phyloP scores from a whole-genome alignment of 2,329 filamentous ascomycete genomes.

The Ophiostoma sp. region DNA sequence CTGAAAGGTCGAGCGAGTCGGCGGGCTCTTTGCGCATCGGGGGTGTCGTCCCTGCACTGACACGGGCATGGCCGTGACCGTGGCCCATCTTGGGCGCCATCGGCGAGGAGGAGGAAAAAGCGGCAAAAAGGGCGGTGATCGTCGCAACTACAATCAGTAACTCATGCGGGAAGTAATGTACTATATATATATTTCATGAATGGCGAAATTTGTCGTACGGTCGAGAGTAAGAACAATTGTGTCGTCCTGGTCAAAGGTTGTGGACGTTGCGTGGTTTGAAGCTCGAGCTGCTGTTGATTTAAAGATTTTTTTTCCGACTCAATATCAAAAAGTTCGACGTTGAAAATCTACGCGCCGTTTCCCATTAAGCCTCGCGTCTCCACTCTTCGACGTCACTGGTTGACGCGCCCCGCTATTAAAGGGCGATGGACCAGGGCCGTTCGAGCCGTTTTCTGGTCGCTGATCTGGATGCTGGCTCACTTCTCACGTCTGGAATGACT shows the following conservation, averaged over 20 bases:
- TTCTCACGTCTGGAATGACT: neutral
- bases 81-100: slow-evolving; percentile 8
- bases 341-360: neutral
- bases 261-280: neutral
- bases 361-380: slow-evolving; percentile 13
- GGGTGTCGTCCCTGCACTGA: neutral
- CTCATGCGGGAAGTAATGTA: neutral
- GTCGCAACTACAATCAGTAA: neutral
- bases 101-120: neutral
- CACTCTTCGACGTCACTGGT: slow-evolving; percentile 15
- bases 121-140: too few species aligned
- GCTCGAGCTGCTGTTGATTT: neutral
- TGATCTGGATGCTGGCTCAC: neutral
- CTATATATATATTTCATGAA: neutral
- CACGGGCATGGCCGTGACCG: neutral
- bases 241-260: neutral
- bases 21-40: slow-evolving; percentile 40
- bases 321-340: neutral
- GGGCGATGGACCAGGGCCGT: neutral
- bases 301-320: neutral
- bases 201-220: neutral
- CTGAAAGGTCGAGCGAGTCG: slow-evolving; percentile 81
- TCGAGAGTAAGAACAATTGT: neutral
- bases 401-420: neutral
- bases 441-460: neutral